Conservation (phyloP, 2,329 filamentous ascomycete species). For the Chaetomium sp. region DNA sequence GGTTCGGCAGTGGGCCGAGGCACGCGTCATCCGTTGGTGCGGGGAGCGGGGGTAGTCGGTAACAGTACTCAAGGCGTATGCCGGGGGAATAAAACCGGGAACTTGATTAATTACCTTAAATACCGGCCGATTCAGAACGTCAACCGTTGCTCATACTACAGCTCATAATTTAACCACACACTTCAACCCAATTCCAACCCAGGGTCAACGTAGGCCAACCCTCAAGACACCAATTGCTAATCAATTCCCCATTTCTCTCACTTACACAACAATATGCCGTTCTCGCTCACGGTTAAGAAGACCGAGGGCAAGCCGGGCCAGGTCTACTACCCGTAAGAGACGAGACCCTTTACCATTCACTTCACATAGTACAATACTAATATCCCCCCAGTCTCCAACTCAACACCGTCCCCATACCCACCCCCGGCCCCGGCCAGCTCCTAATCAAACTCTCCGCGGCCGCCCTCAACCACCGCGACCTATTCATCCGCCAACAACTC, state of each 20-base stretch:
- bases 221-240: background rate
- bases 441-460: constrained; percentile 70
- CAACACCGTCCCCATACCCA: constrained; percentile 55
- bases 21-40: constrained; percentile 17
- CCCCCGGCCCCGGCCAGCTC: constrained; percentile 60
- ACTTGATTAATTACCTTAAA: no score
- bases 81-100: no score
- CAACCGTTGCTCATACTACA: no score
- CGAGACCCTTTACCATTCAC: constrained; percentile 10
- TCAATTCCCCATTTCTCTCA: background rate
- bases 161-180: no score
- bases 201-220: no score
- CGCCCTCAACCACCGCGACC: constrained; percentile 89
- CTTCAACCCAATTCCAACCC: no score
- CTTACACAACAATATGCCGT: constrained; percentile 42
- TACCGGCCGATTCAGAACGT: no score
- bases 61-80: no score
- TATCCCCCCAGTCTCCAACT: constrained; percentile 44
- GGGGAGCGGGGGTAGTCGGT: constrained; percentile 12
- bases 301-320: constrained; percentile 77
- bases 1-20: constrained; percentile 17
- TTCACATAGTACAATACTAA: no score
- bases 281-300: constrained; percentile 57
- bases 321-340: constrained; percentile 68
- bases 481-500: constrained; percentile 87